Evolutionary conservation across 768 basidiomycete genomes (phyloP).

Genomic region (Hebeloma cylindrosporum): DNA sequence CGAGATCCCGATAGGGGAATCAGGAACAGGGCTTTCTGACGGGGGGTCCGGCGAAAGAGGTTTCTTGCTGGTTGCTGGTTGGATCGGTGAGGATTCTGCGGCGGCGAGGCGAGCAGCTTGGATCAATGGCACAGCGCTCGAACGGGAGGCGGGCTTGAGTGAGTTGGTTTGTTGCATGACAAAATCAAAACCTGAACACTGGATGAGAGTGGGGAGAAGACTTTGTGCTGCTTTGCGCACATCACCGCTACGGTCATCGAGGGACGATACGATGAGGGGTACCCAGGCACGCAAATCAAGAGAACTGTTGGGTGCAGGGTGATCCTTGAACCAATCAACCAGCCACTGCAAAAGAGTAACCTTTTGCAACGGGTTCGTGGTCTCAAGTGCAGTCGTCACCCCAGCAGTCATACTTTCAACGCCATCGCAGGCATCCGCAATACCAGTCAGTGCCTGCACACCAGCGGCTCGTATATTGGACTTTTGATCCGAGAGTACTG

Average conservation of each 20-base stretch:
- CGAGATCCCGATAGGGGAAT: constrained; percentile 41
- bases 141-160: constrained; percentile 88
- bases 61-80: constrained; percentile 30
- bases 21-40: constrained; percentile 32
- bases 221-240: constrained; percentile 90
- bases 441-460: constrained; percentile 74
- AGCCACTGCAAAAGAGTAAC: constrained; percentile 79
- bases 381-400: constrained; percentile 78
- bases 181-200: constrained; percentile 75
- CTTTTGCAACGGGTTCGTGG: constrained; percentile 84
- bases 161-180: constrained; percentile 84
- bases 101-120: constrained; percentile 72
- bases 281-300: constrained; percentile 75
- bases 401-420: constrained; percentile 81
- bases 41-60: constrained; percentile 30
- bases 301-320: constrained; percentile 47
- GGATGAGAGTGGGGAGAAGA: constrained; percentile 73
- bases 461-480: constrained; percentile 80
- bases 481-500: constrained; percentile 92
- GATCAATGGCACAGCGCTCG: constrained; percentile 82
- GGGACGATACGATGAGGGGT: constrained; percentile 61
- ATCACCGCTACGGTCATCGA: constrained; percentile 91
- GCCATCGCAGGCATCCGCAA: constrained; percentile 81
- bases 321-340: constrained; percentile 72
- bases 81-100: constrained; percentile 25